Percentiles rank a stretch among this genome's conserved stretches.
Evolutionary conservation across 2,329 filamentous ascomycete genomes (phyloP).

Genomic region (Laburnicola sp.): DNA sequence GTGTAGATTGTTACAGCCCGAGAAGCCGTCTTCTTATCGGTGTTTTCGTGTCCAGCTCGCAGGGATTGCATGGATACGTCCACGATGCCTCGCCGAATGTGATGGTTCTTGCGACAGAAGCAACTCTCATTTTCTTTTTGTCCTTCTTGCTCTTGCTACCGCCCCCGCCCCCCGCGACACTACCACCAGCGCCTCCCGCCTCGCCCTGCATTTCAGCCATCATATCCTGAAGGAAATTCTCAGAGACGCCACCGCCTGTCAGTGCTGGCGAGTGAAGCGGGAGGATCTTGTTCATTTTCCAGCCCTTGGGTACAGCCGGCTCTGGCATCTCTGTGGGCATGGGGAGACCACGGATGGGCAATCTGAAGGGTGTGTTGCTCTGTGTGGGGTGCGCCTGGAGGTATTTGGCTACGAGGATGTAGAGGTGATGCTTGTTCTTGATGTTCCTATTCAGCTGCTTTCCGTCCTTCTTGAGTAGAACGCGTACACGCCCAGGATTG

Average conservation of each 20-base stretch:
- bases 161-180: constrained; percentile 18
- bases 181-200: constrained; percentile 30
- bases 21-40: too few relatives aligned
- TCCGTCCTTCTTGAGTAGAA: constrained; percentile 69
- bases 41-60: too few relatives aligned
- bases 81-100: not conserved
- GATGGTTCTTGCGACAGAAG: too few relatives aligned
- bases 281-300: constrained; percentile 84
- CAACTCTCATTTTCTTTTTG: constrained; percentile 42
- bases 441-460: constrained; percentile 55
- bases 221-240: constrained; percentile 95
- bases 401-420: constrained; percentile 75
- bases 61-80: not conserved
- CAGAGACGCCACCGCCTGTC: constrained; percentile 88
- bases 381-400: constrained; percentile 78
- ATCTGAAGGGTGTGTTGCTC: constrained; percentile 68
- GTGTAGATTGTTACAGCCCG: too few relatives aligned
- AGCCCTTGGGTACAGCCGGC: constrained; percentile 72
- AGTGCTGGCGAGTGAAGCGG: constrained; percentile 87
- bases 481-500: constrained; percentile 87
- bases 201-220: constrained; percentile 83
- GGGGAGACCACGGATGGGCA: constrained; percentile 74
- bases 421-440: constrained; percentile 85
- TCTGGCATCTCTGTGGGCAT: constrained; percentile 68
- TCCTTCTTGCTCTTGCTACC: constrained; percentile 42